Evolutionary conservation across 352 stramenopile species (phyloP).

Genomic region (Phytophthora quininea): DNA sequence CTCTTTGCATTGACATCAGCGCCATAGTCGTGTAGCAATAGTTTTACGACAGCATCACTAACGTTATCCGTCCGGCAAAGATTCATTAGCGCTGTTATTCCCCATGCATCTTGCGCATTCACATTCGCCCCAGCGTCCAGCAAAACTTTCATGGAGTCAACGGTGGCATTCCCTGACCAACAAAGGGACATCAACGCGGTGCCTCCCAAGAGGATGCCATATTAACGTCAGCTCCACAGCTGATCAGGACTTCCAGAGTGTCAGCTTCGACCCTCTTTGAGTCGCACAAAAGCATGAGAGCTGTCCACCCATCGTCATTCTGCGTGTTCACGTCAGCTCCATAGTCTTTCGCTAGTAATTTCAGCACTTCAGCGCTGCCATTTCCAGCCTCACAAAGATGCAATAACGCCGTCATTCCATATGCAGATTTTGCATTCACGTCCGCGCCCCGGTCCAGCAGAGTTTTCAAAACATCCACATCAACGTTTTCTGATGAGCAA

Average conservation of each 20-base stretch:
- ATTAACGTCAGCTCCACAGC: background rate
- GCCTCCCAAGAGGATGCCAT: background rate
- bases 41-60: no score
- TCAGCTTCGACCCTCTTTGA: background rate
- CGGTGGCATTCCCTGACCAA: background rate
- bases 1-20: no score
- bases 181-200: background rate
- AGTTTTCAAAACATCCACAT: background rate
- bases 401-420: background rate
- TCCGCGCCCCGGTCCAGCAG: background rate
- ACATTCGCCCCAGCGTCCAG: background rate
- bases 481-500: background rate
- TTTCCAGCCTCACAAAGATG: background rate
- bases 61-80: background rate
- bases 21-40: background rate
- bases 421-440: background rate
- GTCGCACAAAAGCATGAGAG: background rate
- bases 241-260: background rate
- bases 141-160: background rate
- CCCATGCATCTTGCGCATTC: background rate
- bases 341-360: background rate
- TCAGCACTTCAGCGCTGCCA: background rate
- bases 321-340: background rate
- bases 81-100: background rate
- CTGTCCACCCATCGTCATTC: background rate